Evolutionary conservation across 2,329 filamentous ascomycete genomes (phyloP).

Genomic region (Colletotrichum melonis): DNA sequence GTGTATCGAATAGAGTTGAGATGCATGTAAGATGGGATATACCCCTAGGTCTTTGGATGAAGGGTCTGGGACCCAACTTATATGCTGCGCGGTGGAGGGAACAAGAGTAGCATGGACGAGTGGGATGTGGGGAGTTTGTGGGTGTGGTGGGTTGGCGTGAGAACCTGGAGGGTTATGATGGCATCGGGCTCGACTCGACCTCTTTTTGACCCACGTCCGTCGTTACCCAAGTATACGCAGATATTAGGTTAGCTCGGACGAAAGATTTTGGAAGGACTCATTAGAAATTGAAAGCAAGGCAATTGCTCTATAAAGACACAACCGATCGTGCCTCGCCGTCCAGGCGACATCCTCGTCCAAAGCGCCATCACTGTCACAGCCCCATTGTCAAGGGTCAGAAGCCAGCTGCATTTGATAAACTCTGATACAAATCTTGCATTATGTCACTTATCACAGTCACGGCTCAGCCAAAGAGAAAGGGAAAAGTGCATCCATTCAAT

Average conservation of each 20-base stretch:
- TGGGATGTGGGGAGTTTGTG: conserved; percentile 7
- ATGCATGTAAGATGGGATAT: not conserved
- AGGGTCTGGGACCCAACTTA: conserved; percentile 6
- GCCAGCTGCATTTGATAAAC: no score
- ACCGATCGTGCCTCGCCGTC: not conserved
- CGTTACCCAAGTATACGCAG: not conserved
- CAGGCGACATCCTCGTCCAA: not conserved
- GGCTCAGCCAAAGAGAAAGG: not conserved
- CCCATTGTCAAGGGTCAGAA: not conserved
- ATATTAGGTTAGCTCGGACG: not conserved
- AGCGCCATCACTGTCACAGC: not conserved
- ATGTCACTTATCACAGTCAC: not conserved
- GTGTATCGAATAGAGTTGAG: not conserved
- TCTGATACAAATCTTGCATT: no score
- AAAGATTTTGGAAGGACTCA: not conserved
- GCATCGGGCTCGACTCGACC: conserved; percentile 1
- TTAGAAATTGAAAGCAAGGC: not conserved
- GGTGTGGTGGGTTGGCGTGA: conserved; percentile 25
- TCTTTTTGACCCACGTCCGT: conserved; percentile 8
- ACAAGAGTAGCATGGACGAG: not conserved
- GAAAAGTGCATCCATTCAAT: not conserved
- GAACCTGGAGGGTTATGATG: conserved; percentile 34
- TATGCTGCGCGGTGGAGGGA: not conserved
- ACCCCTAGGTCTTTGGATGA: not conserved
- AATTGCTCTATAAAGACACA: not conserved